A percentile compares a stretch with the other conserved stretches of the same genome.
These are phyloP conservation scores for Candida oleophila DNA, from an alignment of 805 yeast genomes.

Conservation along the genomic window DNA sequence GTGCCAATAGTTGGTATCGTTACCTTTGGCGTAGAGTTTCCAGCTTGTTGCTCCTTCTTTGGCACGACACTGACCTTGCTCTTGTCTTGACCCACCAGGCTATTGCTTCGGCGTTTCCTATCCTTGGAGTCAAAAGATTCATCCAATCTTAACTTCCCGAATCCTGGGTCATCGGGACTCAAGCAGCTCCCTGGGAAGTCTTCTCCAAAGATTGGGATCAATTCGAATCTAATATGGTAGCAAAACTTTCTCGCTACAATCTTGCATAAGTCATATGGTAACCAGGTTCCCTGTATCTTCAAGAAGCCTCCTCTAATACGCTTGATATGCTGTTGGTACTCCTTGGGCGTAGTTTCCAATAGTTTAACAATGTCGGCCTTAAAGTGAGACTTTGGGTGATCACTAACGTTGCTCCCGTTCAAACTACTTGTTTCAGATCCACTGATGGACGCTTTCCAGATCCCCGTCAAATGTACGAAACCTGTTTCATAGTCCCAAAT, in stretches of 20 bases:
- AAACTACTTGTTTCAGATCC: slow-evolving; percentile 13
- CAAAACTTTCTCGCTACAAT: slow-evolving; percentile 72
- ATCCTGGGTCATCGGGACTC: slow-evolving; percentile 58
- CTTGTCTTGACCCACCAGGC: not conserved
- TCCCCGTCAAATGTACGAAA: slow-evolving; percentile 81
- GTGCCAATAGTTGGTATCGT: not conserved
- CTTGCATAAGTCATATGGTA: slow-evolving; percentile 68
- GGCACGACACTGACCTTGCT: not conserved
- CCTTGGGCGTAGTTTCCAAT: slow-evolving; percentile 60
- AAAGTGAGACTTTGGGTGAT: slow-evolving; percentile 14
- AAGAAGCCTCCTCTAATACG: slow-evolving; percentile 88
- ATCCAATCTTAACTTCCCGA: slow-evolving; percentile 57
- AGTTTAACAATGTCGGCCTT: slow-evolving; percentile 79
- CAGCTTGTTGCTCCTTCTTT: not conserved
- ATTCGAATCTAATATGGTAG: slow-evolving; percentile 69
- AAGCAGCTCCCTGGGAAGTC: slow-evolving; percentile 63
- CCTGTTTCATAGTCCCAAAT: slow-evolving; percentile 88
- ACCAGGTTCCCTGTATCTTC: slow-evolving; percentile 94
- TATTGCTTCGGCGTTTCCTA: not conserved
- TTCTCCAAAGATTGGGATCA: slow-evolving; percentile 78
- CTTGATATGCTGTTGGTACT: slow-evolving; percentile 58
- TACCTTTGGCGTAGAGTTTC: not conserved
- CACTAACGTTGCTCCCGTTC: slow-evolving; percentile 44
- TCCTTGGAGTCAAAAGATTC: slow-evolving; percentile 10
- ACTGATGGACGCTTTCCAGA: slow-evolving; percentile 63